Evolutionary conservation across 78 protist species (phyloP), one percentile per base, ranked within the genome.

Genomic region (Cavenderia fasciculata): DNA sequence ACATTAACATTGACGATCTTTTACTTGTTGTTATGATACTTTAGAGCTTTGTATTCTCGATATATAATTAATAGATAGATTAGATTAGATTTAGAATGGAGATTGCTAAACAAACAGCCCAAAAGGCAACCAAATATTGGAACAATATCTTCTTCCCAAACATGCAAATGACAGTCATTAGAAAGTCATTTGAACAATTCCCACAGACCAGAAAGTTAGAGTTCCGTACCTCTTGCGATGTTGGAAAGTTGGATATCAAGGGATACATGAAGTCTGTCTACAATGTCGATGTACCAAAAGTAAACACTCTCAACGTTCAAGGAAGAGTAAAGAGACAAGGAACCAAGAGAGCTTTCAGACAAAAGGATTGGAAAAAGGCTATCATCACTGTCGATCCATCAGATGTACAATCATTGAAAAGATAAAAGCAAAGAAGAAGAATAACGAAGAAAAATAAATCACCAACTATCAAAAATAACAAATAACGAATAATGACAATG

Each of bases 241-340:
- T 82, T 62, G 89, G 89, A 38, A 82, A 82, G 72, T 27, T 59
- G 29, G 89, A 82, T 68, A 68, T 82, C 16, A 82, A 68, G 46
- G 51, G 40, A 31, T 68, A 65, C 18, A 27, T 82, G 29, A 82
- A 82, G 43, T 75, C 89, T 7, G 47, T 82, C 12, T 82, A 82
- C 40, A 77, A 56, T 82, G 77, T 68, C 36, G 56, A 65, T 40
- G 89, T 82, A 19, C 46, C 34, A 19, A 82, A 82, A 54, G 75
- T 82, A 0, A 82, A 82, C 59, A 82, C 89, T 38, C 51, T 82
- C 77, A 82, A 82, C 54, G 89, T 82, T 27, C 89, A 82, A 68
- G 89, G 89, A 68, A 82, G 89, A 82, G 56, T 82, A 6, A 82
- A 82, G 72, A 34, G 61, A 43, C 71, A 69, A 29, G 33, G 61